phyloP scores from a whole-genome alignment of 1,139 yeast genomes.

The Zygosaccharomyces sapae region DNA sequence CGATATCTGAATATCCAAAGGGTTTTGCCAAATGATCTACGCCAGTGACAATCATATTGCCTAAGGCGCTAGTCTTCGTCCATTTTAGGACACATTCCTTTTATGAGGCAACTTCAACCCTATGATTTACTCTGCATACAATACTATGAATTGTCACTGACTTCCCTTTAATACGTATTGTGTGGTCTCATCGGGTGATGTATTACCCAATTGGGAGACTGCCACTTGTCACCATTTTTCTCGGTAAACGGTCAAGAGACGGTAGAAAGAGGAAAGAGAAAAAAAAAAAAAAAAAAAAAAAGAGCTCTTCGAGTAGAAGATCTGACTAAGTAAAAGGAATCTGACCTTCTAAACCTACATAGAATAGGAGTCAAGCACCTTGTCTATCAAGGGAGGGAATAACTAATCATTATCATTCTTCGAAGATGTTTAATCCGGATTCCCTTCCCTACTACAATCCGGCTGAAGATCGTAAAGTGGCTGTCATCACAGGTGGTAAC shows the following conservation, averaged over 20 bases:
- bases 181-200: background rate
- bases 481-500: slow-evolving; percentile 75
- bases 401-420: background rate
- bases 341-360: background rate
- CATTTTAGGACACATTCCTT: too few relatives aligned
- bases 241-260: background rate
- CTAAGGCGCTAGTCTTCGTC: background rate
- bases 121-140: background rate
- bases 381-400: background rate
- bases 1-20: too few relatives aligned
- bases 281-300: background rate
- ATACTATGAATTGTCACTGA: background rate
- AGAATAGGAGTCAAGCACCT: background rate
- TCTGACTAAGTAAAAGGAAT: background rate
- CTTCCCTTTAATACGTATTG: background rate
- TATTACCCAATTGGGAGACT: background rate
- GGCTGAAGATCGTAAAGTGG: slow-evolving; percentile 48
- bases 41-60: background rate
- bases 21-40: too few relatives aligned
- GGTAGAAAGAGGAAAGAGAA: background rate
- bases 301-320: background rate
- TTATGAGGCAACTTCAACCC: too few relatives aligned
- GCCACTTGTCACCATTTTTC: background rate
- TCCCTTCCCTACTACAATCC: slow-evolving; percentile 38
- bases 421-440: slow-evolving; percentile 26